Evolutionary conservation across 129 eudicot species (phyloP).

Genomic region (Gnaphalium uliginosum): DNA sequence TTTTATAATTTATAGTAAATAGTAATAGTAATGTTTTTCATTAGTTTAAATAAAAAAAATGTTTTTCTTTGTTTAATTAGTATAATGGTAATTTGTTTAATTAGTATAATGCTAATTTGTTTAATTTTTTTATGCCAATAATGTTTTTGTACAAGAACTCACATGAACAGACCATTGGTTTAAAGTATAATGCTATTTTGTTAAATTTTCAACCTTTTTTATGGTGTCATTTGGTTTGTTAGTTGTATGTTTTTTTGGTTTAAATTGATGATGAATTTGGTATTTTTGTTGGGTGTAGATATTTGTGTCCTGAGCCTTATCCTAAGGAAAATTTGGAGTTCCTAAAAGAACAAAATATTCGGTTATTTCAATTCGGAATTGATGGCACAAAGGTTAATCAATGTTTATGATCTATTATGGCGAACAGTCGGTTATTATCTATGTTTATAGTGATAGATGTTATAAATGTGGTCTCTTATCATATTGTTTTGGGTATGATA

Average conservation of each 20-base stretch:
- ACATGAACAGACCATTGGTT: neutral
- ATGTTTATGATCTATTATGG: neutral
- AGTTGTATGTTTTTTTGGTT: neutral
- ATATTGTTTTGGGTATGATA: conserved; percentile 13
- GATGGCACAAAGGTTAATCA: conserved; percentile 61
- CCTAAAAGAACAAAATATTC: conserved; percentile 45
- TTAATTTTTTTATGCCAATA: too few species aligned
- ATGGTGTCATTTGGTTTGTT: neutral
- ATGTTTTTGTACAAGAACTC: too few species aligned
- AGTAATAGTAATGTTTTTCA: too few species aligned
- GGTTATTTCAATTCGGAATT: conserved; percentile 56
- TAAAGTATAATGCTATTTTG: neutral
- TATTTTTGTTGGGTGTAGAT: conserved; percentile 34
- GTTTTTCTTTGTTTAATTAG: too few species aligned
- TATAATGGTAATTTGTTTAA: too few species aligned
- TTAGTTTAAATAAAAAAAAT: too few species aligned
- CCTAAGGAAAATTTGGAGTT: conserved; percentile 53
- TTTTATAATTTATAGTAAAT: too few species aligned
- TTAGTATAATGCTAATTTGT: too few species aligned
- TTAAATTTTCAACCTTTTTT: neutral
- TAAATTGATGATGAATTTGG: neutral
- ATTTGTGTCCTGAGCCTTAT: conserved; percentile 63
- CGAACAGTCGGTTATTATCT: too few species aligned
- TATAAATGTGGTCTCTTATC: neutral
- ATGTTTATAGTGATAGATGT: neutral